Evolutionary conservation across 352 stramenopile species (phyloP).

Genomic region (Stephanocyclus meneghinianus): DNA sequence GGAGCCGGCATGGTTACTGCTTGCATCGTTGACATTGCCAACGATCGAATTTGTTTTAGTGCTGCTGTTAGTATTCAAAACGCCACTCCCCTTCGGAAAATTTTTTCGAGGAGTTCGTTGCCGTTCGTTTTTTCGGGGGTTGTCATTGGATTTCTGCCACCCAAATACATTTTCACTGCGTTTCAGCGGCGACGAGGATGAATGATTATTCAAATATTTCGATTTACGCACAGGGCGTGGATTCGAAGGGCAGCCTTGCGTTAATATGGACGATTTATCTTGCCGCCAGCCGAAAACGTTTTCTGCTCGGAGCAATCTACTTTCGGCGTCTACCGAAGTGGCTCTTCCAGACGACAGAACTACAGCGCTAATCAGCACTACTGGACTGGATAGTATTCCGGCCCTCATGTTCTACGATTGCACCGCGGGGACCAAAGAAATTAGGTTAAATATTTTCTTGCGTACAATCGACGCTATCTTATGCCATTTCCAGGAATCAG

Average conservation of each 20-base stretch:
- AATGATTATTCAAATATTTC: not conserved
- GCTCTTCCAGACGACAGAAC: not conserved
- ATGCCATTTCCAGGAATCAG: too few relatives aligned
- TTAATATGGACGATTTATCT: not conserved
- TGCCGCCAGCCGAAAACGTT: conserved; percentile 23
- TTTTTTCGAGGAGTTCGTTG: not conserved
- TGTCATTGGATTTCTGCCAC: not conserved
- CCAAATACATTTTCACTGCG: conserved; percentile 17
- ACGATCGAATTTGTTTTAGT: not conserved
- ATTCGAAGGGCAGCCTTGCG: too few relatives aligned
- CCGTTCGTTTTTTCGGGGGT: not conserved
- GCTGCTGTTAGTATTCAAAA: not conserved
- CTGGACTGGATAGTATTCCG: not conserved
- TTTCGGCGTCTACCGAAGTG: not conserved
- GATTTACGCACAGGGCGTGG: not conserved
- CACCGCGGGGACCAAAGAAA: too few relatives aligned
- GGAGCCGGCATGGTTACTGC: too few relatives aligned
- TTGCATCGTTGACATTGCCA: too few relatives aligned
- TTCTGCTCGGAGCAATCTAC: conserved; percentile 7
- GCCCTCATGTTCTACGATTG: not conserved
- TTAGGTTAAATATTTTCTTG: too few relatives aligned
- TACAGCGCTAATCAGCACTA: not conserved
- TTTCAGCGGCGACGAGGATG: not conserved
- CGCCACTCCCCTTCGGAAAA: too few relatives aligned
- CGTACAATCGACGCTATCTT: too few relatives aligned